These are phyloP conservation scores for Onygena corvina DNA, from an alignment of 2,329 filamentous ascomycete genomes.

Conservation along the genomic window DNA sequence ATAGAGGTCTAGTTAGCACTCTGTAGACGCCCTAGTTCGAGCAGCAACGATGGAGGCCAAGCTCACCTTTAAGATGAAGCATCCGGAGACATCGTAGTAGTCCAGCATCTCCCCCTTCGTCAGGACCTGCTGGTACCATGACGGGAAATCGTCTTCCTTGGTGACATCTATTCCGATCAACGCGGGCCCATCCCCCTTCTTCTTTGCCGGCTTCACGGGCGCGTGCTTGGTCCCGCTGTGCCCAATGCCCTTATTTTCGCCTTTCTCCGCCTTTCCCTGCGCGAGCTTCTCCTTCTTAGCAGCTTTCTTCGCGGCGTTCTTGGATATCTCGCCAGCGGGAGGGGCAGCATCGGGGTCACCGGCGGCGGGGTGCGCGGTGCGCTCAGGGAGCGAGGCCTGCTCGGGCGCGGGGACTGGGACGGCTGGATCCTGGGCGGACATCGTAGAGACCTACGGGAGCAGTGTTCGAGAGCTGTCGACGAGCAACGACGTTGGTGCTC, in stretches of 20 bases:
- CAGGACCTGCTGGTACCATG: conserved; percentile 97
- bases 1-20: not conserved
- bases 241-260: conserved; percentile 27
- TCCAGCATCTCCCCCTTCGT: conserved; percentile 96
- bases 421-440: conserved; percentile 14
- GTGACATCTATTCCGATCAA: conserved; percentile 77
- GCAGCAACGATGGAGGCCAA: not conserved
- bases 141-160: conserved; percentile 76
- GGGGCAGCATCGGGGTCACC: conserved; percentile 17
- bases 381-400: conserved; percentile 27
- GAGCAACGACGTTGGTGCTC: not conserved
- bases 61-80: conserved; percentile 73
- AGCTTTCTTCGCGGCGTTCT: conserved; percentile 39
- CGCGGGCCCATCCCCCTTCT: conserved; percentile 49
- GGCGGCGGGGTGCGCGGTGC: conserved; percentile 31
- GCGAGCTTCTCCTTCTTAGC: conserved; percentile 36
- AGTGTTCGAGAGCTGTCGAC: not conserved
- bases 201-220: conserved; percentile 33
- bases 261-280: conserved; percentile 32
- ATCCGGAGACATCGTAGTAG: conserved; percentile 96
- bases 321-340: conserved; percentile 27
- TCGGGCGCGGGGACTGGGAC: conserved; percentile 19
- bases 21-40: not conserved
- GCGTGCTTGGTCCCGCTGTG: conserved; percentile 37
- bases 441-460: conserved; percentile 4